Percentiles rank a stretch among this genome's conserved stretches.
Evolutionary conservation across 2,329 filamentous ascomycete species (phyloP).

Genomic region (Cercospora sesami): DNA sequence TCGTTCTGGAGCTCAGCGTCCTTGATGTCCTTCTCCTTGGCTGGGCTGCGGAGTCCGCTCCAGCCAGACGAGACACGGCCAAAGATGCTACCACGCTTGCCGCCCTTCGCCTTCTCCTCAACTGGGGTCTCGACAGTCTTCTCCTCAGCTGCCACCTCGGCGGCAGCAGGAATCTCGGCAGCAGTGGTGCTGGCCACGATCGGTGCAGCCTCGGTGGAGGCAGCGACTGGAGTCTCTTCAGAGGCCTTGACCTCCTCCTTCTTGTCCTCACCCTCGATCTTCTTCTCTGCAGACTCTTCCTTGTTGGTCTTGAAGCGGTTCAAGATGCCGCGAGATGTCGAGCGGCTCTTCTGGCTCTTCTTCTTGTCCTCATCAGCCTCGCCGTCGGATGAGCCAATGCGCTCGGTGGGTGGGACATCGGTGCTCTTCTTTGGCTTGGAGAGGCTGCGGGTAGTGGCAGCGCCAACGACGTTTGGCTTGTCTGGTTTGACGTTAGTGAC

Average conservation of each 20-base stretch:
- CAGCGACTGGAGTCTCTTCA: slow-evolving; percentile 41
- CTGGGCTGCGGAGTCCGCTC: slow-evolving; percentile 57
- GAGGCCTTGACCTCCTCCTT: slow-evolving; percentile 43
- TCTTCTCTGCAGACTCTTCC: slow-evolving; percentile 50
- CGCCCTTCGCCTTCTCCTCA: slow-evolving; percentile 59
- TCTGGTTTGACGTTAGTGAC: slow-evolving; percentile 24
- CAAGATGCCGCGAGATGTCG: slow-evolving; percentile 60
- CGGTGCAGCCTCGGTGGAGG: slow-evolving; percentile 34
- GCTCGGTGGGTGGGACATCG: slow-evolving; percentile 45
- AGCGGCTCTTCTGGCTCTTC: slow-evolving; percentile 60
- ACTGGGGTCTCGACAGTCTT: slow-evolving; percentile 43
- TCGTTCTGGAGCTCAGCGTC: slow-evolving; percentile 62
- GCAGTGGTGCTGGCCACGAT: slow-evolving; percentile 23
- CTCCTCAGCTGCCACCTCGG: slow-evolving; percentile 45
- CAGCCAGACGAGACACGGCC: slow-evolving; percentile 59
- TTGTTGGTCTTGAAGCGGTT: slow-evolving; percentile 62
- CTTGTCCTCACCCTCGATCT: slow-evolving; percentile 43
- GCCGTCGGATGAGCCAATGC: slow-evolving; percentile 47
- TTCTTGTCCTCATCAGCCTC: slow-evolving; percentile 45
- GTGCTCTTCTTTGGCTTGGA: slow-evolving; percentile 50
- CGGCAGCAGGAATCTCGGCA: slow-evolving; percentile 42
- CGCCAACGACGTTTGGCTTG: slow-evolving; percentile 39
- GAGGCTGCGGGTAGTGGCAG: slow-evolving; percentile 39
- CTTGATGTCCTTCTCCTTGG: slow-evolving; percentile 69
- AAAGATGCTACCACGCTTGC: slow-evolving; percentile 86